Evolutionary conservation across 768 basidiomycete genomes (phyloP).

Genomic region (Boletus subcaerulescens): DNA sequence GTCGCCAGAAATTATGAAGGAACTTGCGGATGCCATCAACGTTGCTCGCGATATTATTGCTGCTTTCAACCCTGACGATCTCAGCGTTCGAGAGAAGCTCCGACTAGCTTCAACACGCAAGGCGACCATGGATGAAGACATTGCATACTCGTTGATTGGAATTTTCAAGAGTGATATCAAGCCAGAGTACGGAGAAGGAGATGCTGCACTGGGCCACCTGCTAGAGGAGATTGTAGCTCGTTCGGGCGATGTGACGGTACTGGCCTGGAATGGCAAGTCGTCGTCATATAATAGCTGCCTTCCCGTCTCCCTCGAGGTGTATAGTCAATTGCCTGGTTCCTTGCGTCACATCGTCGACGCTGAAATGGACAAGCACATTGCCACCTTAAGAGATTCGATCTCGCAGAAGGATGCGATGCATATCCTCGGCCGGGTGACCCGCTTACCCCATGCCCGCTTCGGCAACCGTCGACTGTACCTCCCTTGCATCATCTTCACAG

Average conservation of each 20-base stretch:
- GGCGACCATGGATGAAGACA: constrained; percentile 7
- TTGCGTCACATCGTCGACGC: not conserved
- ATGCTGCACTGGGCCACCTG: constrained; percentile 8
- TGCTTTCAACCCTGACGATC: constrained; percentile 2
- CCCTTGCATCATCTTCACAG: constrained; percentile 2
- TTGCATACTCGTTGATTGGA: constrained; percentile 9
- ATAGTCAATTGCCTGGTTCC: not conserved
- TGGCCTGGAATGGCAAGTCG: constrained; percentile 10
- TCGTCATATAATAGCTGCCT: constrained; percentile 16
- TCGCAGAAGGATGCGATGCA: not conserved
- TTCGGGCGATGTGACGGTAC: constrained; percentile 4
- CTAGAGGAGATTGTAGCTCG: constrained; percentile 12
- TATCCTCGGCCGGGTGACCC: not conserved
- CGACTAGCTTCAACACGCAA: constrained; percentile 10
- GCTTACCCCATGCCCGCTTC: not conserved
- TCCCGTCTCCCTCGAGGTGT: not conserved
- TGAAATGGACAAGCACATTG: not conserved
- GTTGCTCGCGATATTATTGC: constrained; percentile 1
- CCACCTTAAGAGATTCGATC: not conserved
- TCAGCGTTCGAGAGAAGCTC: constrained; percentile 9
- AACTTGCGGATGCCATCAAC: constrained; percentile 5
- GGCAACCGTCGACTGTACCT: not conserved
- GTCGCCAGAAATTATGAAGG: constrained; percentile 6
- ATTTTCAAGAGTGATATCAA: constrained; percentile 8
- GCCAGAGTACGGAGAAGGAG: constrained; percentile 7